phyloP scores from a whole-genome alignment of 148 eudicot species.

The Amaranthus cruentus region DNA sequence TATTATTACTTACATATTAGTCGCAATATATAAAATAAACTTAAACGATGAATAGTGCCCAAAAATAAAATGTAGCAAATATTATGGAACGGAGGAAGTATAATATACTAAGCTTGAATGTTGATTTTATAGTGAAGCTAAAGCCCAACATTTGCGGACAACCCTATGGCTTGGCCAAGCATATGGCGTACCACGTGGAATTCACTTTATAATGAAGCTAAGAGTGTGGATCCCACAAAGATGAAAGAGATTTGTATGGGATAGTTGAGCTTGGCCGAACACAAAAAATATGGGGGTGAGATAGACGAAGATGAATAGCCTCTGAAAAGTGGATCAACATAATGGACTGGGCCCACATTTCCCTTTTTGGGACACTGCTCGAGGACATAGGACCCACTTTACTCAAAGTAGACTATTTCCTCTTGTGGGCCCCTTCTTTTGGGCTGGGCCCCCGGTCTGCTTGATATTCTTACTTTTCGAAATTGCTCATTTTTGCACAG shows the following conservation, averaged over 20 bases:
- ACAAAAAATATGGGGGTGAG: background rate
- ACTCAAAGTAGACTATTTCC: background rate
- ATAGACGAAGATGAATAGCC: constrained; percentile 10
- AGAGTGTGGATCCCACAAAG: background rate
- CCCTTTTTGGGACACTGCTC: constrained; percentile 21
- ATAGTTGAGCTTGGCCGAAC: constrained; percentile 22
- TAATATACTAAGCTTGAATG: too few relatives aligned
- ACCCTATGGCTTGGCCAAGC: too few relatives aligned
- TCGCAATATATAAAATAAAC: too few relatives aligned
- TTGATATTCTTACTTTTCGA: constrained; percentile 1
- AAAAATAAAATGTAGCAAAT: too few relatives aligned
- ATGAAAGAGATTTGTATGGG: background rate
- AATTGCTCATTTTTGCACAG: background rate
- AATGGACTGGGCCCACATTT: constrained; percentile 9
- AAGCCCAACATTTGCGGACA: too few relatives aligned
- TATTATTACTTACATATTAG: too few relatives aligned
- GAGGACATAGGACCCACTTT: constrained; percentile 6
- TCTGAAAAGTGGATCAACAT: constrained; percentile 7
- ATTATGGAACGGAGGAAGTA: too few relatives aligned
- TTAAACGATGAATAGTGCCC: too few relatives aligned
- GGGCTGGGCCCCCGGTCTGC: constrained; percentile 4
- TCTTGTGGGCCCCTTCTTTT: constrained; percentile 1
- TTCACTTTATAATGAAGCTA: background rate
- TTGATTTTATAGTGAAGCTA: too few relatives aligned
- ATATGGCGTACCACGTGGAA: background rate